A percentile compares a stretch with the other conserved stretches of the same genome.
Evolutionary conservation across 1,284 basidiomycete genomes (phyloP).

Genomic region (Meripilus lineatus): DNA sequence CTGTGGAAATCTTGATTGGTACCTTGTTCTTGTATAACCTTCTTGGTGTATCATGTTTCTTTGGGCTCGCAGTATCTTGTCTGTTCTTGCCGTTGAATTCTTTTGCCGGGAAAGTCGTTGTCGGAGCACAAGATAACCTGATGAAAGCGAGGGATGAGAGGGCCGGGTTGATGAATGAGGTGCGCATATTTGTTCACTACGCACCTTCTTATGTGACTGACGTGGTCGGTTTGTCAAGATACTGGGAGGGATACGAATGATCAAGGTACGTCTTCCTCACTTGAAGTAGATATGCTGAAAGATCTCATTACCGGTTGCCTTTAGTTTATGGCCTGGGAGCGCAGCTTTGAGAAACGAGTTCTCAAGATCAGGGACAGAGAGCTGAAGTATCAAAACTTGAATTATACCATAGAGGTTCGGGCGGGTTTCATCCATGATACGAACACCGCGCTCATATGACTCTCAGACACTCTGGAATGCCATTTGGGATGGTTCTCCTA

Average conservation of each 20-base stretch:
- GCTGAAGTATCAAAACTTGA: conserved; percentile 78
- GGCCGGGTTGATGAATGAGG: conserved; percentile 90
- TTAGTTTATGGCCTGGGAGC: conserved; percentile 90
- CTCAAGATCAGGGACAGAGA: conserved; percentile 74
- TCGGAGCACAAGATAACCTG: conserved; percentile 80
- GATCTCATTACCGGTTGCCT: neutral
- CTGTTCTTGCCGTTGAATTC: conserved; percentile 88
- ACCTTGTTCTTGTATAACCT: conserved; percentile 78
- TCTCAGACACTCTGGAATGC: conserved; percentile 65
- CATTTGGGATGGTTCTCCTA: conserved; percentile 76
- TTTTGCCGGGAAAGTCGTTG: conserved; percentile 80
- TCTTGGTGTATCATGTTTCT: conserved; percentile 76
- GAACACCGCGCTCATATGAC: neutral
- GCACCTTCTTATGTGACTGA: neutral
- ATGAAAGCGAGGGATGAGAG: conserved; percentile 92
- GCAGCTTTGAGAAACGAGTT: conserved; percentile 79
- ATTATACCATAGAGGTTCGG: conserved; percentile 82
- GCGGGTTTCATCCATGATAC: no score
- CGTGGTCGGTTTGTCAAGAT: conserved; percentile 47
- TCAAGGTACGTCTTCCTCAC: conserved; percentile 46
- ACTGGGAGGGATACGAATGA: conserved; percentile 87
- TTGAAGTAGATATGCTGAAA: neutral
- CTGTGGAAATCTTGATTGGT: conserved; percentile 81
- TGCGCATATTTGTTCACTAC: conserved; percentile 22
- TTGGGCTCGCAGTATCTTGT: conserved; percentile 79